Evolutionary conservation across 2,329 filamentous ascomycete genomes (phyloP).

Genomic region (Arthrinium puccinioides): DNA sequence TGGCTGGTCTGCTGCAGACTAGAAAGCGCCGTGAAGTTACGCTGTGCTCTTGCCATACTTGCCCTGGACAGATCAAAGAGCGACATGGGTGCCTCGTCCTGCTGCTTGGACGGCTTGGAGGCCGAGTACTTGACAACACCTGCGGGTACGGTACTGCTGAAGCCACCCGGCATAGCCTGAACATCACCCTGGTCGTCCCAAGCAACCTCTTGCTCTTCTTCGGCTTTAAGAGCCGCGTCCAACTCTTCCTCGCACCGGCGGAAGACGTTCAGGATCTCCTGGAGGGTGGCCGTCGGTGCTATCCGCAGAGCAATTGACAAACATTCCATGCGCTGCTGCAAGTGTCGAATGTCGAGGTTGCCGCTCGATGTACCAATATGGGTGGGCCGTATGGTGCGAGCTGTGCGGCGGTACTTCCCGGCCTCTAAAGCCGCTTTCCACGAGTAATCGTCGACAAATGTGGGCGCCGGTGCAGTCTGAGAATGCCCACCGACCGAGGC

Average conservation of each 20-base stretch:
- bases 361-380: conserved; percentile 53
- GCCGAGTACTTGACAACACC: conserved; percentile 19
- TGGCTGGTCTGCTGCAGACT: conserved; percentile 38
- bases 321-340: conserved; percentile 77
- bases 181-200: conserved; percentile 62
- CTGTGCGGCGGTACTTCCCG: conserved; percentile 62
- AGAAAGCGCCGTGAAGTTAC: conserved; percentile 49
- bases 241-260: conserved; percentile 73
- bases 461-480: conserved; percentile 10
- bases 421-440: conserved; percentile 75
- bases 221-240: conserved; percentile 56
- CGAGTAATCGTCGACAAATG: conserved; percentile 54
- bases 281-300: conserved; percentile 61
- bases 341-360: conserved; percentile 57
- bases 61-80: conserved; percentile 58
- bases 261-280: conserved; percentile 70
- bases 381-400: conserved; percentile 45
- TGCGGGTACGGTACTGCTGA: conserved; percentile 28
- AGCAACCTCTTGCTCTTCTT: conserved; percentile 60
- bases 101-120: conserved; percentile 23
- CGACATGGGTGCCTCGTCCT: conserved; percentile 52
- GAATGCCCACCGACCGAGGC: conserved; percentile 24
- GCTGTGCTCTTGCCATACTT: conserved; percentile 50
- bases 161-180: conserved; percentile 49
- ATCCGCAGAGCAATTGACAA: conserved; percentile 68